Conservation (phyloP, 345 rosid species). For the Salix koriyanagi region DNA sequence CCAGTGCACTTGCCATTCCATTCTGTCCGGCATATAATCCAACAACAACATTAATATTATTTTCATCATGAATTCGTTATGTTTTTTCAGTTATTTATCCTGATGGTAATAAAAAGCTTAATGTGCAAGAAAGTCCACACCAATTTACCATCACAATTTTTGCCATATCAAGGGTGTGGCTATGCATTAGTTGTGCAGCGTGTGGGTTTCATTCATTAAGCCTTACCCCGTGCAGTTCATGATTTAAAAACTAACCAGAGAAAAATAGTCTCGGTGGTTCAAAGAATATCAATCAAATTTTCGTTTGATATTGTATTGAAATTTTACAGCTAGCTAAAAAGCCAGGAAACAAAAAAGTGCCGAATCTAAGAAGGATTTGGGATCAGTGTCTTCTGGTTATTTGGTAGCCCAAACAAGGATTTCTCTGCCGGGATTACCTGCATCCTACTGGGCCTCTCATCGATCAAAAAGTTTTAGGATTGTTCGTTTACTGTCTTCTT, state of each 20-base stretch:
- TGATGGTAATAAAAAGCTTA: background rate
- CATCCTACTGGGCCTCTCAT: no score
- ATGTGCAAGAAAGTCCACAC: no score
- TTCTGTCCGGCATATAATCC: slow-evolving; percentile 1
- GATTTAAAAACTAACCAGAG: background rate
- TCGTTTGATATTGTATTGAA: background rate
- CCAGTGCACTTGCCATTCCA: slow-evolving; percentile 20
- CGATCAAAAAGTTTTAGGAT: no score
- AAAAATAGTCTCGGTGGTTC: background rate
- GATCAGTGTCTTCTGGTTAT: no score
- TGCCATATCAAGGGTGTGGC: no score
- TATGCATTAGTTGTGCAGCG: no score
- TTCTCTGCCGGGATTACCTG: no score
- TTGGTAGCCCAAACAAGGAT: no score
- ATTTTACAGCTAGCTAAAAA: background rate
- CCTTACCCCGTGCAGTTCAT: background rate
- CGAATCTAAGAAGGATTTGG: no score
- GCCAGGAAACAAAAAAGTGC: background rate
- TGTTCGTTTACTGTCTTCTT: no score
- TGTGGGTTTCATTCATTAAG: background rate
- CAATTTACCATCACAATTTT: no score
- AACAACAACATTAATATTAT: background rate
- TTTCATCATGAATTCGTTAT: background rate
- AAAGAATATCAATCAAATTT: background rate
- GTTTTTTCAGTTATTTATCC: background rate